A percentile compares a stretch with the other conserved stretches of the same genome.
Conservation (phyloP, 1,284 basidiomycete species). For the Microbotryum lychnidis-dioicae region DNA sequence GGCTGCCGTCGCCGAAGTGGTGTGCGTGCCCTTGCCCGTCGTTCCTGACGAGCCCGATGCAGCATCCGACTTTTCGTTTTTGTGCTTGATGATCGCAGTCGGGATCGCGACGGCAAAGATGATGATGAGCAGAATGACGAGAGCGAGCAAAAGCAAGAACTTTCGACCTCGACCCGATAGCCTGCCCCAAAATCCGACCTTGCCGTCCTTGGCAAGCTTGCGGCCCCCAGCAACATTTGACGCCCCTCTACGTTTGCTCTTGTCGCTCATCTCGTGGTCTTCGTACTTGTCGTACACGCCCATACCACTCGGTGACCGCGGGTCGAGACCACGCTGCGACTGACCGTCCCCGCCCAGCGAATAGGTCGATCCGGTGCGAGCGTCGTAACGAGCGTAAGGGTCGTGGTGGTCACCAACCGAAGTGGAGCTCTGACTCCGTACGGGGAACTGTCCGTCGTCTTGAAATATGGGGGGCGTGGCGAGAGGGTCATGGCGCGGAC, state of each 20-base stretch:
- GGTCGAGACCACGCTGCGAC: background rate
- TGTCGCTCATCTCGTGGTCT: slow-evolving; percentile 1
- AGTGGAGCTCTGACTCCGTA: background rate
- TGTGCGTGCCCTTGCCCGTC: background rate
- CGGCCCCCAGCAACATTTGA: background rate
- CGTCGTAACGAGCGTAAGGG: background rate
- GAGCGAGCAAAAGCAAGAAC: slow-evolving; percentile 20
- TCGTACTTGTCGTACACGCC: slow-evolving; percentile 9
- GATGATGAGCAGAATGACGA: slow-evolving; percentile 36
- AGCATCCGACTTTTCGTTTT: slow-evolving; percentile 1
- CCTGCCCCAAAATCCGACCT: background rate
- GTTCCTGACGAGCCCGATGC: slow-evolving; percentile 7
- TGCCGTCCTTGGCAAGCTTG: background rate
- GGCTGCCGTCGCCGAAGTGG: background rate
- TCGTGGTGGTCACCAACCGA: background rate
- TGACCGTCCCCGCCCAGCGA: slow-evolving; percentile 3
- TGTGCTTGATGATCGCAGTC: slow-evolving; percentile 1
- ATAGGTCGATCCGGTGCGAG: slow-evolving; percentile 7
- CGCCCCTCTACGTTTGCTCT: background rate
- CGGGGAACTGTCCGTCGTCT: background rate
- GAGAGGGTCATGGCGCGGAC: slow-evolving; percentile 14
- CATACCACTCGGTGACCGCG: background rate
- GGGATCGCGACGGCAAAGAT: slow-evolving; percentile 40
- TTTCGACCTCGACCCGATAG: background rate
- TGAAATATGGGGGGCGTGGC: background rate